A percentile compares a stretch with the other conserved stretches of the same genome.
Evolutionary conservation across 495 filamentous ascomycete species (phyloP).

Genomic region (Penicillium silybi): DNA sequence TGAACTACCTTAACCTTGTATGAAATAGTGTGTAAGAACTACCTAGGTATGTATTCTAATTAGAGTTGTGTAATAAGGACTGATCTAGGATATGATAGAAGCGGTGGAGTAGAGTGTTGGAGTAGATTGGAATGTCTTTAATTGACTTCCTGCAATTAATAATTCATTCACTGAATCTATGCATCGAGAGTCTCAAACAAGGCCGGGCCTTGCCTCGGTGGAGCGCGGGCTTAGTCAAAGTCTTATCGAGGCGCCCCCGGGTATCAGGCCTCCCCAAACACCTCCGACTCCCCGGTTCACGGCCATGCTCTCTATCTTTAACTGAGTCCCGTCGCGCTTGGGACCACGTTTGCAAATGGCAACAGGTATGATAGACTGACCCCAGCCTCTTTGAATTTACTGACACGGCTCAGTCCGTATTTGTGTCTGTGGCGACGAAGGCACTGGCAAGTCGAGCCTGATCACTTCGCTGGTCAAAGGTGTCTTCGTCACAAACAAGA

Average conservation of each 20-base stretch:
- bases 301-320: conserved; percentile 1
- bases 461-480: conserved; percentile 78
- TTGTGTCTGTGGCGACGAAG: conserved; percentile 94
- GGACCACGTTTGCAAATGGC: conserved; percentile 24
- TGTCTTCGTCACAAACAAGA: conserved; percentile 87
- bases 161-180: too few relatives aligned
- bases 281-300: neutral
- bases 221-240: neutral
- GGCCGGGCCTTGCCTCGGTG: neutral
- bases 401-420: conserved; percentile 65
- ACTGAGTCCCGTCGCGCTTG: neutral
- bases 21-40: too few relatives aligned
- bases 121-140: too few relatives aligned
- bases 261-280: neutral
- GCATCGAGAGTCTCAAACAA: too few relatives aligned
- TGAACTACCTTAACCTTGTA: too few relatives aligned
- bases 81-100: too few relatives aligned
- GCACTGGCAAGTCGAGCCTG: conserved; percentile 53
- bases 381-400: neutral
- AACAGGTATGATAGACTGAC: conserved; percentile 25
- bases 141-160: too few relatives aligned
- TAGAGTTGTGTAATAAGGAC: too few relatives aligned
- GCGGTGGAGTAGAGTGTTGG: too few relatives aligned
- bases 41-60: too few relatives aligned
- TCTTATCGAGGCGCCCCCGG: neutral